These are phyloP conservation scores for Lyophyllum semitale DNA, from an alignment of 768 basidiomycete species.

Conservation along the genomic window DNA sequence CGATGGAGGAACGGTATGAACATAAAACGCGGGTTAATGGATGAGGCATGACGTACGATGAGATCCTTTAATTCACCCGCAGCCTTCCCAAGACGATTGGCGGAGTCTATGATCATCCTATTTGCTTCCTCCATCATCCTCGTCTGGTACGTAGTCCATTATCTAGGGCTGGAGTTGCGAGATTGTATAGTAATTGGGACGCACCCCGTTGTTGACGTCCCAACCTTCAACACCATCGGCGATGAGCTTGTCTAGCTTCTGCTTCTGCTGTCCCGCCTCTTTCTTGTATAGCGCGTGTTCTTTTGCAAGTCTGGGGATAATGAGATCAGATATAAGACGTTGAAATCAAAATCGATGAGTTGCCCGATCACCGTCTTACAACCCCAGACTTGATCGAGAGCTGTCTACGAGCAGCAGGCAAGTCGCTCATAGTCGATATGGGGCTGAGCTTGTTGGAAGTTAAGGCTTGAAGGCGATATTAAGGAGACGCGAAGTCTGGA, in stretches of 20 bases:
- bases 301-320: constrained; percentile 57
- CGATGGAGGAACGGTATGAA: constrained; percentile 8
- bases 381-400: constrained; percentile 77
- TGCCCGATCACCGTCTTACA: constrained; percentile 57
- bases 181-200: constrained; percentile 24
- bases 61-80: constrained; percentile 64
- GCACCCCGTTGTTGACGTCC: constrained; percentile 76
- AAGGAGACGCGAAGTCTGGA: not conserved
- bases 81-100: constrained; percentile 60
- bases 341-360: constrained; percentile 9
- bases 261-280: constrained; percentile 61
- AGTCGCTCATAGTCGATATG: constrained; percentile 46
- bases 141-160: constrained; percentile 40
- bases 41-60: constrained; percentile 53
- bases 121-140: constrained; percentile 75
- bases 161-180: constrained; percentile 1
- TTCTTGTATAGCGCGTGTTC: constrained; percentile 67
- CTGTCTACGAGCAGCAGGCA: constrained; percentile 55
- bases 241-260: constrained; percentile 62
- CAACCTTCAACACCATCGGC: constrained; percentile 68
- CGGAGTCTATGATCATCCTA: constrained; percentile 78
- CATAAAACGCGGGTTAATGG: constrained; percentile 4
- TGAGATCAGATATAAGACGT: constrained; percentile 4
- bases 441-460: not conserved
- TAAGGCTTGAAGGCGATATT: not conserved